These are phyloP conservation scores for Trichoderma semiorbis DNA, from an alignment of 2,329 filamentous ascomycete species.

Conservation along the genomic window DNA sequence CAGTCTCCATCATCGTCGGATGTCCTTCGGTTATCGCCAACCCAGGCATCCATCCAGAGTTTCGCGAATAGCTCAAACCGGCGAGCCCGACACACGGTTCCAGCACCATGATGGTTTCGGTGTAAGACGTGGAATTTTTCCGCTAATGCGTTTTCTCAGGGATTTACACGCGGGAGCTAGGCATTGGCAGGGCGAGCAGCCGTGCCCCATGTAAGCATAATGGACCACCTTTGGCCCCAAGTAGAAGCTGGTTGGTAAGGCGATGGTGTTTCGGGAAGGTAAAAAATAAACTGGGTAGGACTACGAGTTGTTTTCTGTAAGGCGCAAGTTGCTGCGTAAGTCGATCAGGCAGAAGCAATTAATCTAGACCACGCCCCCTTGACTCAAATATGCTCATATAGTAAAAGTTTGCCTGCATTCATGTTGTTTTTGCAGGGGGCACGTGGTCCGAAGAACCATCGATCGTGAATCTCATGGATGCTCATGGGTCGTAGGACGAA, in stretches of 20 bases:
- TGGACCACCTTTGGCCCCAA: not conserved
- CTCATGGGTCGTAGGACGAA: not conserved
- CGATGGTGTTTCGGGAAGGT: constrained; percentile 15
- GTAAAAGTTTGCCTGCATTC: not conserved
- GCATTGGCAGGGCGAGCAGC: not conserved
- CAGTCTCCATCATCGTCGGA: not conserved
- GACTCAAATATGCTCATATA: not conserved
- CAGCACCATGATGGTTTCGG: not conserved
- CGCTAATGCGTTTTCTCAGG: not conserved
- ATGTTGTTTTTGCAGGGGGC: not conserved
- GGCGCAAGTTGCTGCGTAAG: not conserved
- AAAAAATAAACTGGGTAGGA: not conserved
- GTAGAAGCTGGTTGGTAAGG: not conserved
- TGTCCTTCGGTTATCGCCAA: not conserved
- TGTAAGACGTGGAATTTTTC: constrained; percentile 12
- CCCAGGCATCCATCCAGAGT: not conserved
- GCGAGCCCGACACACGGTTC: constrained; percentile 3
- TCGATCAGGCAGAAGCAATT: not conserved
- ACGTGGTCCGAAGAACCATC: not conserved
- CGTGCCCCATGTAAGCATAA: not conserved
- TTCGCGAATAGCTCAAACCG: not conserved
- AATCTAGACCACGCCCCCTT: not conserved
- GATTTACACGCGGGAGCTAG: not conserved
- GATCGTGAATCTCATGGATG: not conserved
- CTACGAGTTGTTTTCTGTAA: not conserved